A percentile compares a stretch with the other conserved stretches of the same genome.
Conservation (phyloP, 139 green algal species). For the Coelastrella sp. region DNA sequence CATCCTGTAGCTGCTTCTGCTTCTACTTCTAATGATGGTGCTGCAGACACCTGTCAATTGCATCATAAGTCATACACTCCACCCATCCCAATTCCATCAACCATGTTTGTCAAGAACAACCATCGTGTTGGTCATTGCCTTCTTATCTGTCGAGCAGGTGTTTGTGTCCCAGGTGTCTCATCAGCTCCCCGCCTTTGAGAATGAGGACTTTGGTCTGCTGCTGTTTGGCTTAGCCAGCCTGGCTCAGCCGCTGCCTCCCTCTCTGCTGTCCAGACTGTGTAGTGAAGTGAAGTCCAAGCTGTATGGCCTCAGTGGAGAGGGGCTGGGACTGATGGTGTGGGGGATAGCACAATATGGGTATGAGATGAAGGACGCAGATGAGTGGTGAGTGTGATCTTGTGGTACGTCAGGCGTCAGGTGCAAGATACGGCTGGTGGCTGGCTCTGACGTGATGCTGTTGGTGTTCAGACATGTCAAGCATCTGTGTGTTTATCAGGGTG, state of each 20-base stretch:
- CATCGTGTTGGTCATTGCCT: not conserved
- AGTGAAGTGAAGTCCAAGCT: conserved; percentile 31
- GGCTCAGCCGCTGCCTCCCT: conserved; percentile 49
- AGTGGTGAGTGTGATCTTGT: not conserved
- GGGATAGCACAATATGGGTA: conserved; percentile 48
- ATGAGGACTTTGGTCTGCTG: conserved; percentile 54
- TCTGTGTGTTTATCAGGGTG: too few relatives aligned
- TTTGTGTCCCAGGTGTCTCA: conserved; percentile 45
- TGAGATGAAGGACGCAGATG: not conserved
- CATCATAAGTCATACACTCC: too few relatives aligned
- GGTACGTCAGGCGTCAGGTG: too few relatives aligned
- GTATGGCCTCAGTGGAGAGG: conserved; percentile 46
- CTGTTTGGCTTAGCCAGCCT: conserved; percentile 54
- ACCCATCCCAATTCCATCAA: too few relatives aligned
- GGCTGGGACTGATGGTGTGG: conserved; percentile 54
- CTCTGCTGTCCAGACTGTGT: conserved; percentile 19
- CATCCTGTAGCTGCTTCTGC: too few relatives aligned
- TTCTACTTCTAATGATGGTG: too few relatives aligned
- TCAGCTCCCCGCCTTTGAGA: conserved; percentile 47
- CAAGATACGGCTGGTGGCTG: too few relatives aligned
- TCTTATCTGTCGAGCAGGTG: conserved; percentile 41
- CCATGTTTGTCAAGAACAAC: not conserved
- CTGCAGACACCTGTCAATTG: too few relatives aligned
- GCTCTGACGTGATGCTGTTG: too few relatives aligned
- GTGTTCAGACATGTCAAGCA: too few relatives aligned